Conservation (phyloP, 352 stramenopile genomes). For the Globisporangium echinulatum region DNA sequence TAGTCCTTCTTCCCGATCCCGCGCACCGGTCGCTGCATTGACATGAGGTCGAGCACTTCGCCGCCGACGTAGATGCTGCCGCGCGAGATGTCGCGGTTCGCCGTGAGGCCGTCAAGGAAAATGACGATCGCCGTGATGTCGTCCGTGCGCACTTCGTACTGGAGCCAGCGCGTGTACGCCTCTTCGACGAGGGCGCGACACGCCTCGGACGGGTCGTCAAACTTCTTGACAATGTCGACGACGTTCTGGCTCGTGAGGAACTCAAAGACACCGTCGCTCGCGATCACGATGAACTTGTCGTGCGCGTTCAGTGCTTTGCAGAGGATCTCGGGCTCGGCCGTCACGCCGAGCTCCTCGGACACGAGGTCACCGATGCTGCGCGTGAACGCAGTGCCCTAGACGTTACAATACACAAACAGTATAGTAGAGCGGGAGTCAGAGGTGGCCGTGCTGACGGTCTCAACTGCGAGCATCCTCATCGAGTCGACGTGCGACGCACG, state of each 20-base stretch:
- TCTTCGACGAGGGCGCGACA: conserved; percentile 88
- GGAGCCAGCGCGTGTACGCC: conserved; percentile 91
- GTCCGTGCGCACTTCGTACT: conserved; percentile 92
- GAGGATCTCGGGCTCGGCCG: conserved; percentile 89
- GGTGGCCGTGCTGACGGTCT: too few species aligned
- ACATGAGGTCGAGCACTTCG: conserved; percentile 77
- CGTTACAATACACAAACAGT: not conserved
- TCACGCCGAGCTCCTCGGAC: conserved; percentile 89
- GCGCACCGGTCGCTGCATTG: conserved; percentile 79
- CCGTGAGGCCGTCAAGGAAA: conserved; percentile 66
- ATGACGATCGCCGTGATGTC: conserved; percentile 92
- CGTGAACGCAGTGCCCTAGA: conserved; percentile 96
- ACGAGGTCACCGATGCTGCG: conserved; percentile 94
- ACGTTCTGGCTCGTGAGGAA: conserved; percentile 94
- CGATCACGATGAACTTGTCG: conserved; percentile 91
- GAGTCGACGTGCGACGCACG: not conserved
- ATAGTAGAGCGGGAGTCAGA: not conserved
- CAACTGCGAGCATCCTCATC: too few species aligned
- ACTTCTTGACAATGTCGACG: conserved; percentile 87
- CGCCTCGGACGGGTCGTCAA: conserved; percentile 82
- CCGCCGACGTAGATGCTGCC: conserved; percentile 80
- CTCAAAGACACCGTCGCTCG: conserved; percentile 93
- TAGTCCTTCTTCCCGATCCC: conserved; percentile 56
- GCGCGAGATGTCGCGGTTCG: conserved; percentile 44
- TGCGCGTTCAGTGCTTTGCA: conserved; percentile 84